A percentile compares a stretch with the other conserved stretches of the same genome.
phyloP scores from a whole-genome alignment of 2,329 filamentous ascomycete species.

The Aspergillus sp. region DNA sequence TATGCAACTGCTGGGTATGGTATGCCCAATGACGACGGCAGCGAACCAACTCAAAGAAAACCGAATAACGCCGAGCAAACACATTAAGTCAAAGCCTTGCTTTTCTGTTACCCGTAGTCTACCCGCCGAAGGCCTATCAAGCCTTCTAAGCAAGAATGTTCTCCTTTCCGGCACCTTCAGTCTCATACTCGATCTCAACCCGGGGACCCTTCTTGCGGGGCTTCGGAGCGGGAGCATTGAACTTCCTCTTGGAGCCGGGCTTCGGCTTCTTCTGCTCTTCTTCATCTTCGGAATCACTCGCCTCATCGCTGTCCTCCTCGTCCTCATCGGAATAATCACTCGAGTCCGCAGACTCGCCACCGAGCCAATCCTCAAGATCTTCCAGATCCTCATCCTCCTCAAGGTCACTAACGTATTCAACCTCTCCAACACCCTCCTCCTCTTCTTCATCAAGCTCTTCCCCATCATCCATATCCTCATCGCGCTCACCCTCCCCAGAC shows the following conservation, averaged over 20 bases:
- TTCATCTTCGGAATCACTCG: slow-evolving; percentile 53
- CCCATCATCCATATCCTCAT: slow-evolving; percentile 87
- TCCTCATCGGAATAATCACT: slow-evolving; percentile 55
- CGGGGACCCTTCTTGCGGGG: slow-evolving; percentile 65
- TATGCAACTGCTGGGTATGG: slow-evolving; percentile 43
- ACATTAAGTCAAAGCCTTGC: slow-evolving; percentile 8
- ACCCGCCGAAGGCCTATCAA: not conserved
- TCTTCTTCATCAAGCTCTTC: slow-evolving; percentile 78
- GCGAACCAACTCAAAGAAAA: slow-evolving; percentile 13
- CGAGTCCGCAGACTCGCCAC: slow-evolving; percentile 65
- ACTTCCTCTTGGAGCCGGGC: slow-evolving; percentile 62
- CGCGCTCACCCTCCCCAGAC: slow-evolving; percentile 78
- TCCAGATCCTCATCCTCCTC: slow-evolving; percentile 83
- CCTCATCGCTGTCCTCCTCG: slow-evolving; percentile 60
- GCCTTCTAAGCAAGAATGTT: slow-evolving; percentile 44
- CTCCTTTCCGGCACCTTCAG: slow-evolving; percentile 65
- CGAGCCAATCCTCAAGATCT: slow-evolving; percentile 96
- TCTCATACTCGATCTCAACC: slow-evolving; percentile 79
- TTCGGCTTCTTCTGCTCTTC: slow-evolving; percentile 53
- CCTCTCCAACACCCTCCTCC: slow-evolving; percentile 72
- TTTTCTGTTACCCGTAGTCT: slow-evolving; percentile 15
- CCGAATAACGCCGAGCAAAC: not conserved
- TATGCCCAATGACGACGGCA: slow-evolving; percentile 36
- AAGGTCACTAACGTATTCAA: slow-evolving; percentile 92
- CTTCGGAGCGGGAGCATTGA: slow-evolving; percentile 56